Evolutionary conservation across 2,329 filamentous ascomycete genomes (phyloP), one percentile per base, ranked within the genome.

Genomic region (Calonectria pteridis): DNA sequence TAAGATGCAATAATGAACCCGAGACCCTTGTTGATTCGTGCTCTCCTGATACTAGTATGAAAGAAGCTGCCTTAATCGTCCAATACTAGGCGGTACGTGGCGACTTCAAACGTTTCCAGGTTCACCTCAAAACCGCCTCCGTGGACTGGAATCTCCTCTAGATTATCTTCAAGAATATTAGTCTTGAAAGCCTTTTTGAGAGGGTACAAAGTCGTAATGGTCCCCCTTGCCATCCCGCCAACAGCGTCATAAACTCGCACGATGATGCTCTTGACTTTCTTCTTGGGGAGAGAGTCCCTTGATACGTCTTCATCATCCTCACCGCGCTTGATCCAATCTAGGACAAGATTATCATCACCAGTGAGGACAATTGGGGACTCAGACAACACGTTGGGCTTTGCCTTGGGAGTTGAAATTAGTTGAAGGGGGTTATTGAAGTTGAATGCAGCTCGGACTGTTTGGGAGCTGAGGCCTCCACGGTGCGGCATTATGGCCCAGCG

Each of bases 311-410:
- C 92, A 77, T 96, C 94, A 79, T 96, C 94, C 82, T 96, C 94
- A n/a, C 95, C 96, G 71, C 97, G 93, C 89, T 99, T 99, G 83
- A 98, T 89, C 0, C 93, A 93, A 83, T 99, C 97, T 0, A 99
- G 87, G 3, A 99, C 88, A 23, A 99, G 87, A 4, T 94, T 93
- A 11, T 88, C 83, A 26, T 82, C 82, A 64, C 85, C 84, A 50
- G 89, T 88, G 55, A 98, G 85, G 73, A 89, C 89, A 80, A 98
- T 90, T 0, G 93, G 91, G 1, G 82, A 77, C 26, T 75, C 72
- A 1, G 77, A 75, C 16, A 82, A 75, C 53, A 64, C 77, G 0
- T 4, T 43, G 82, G 78, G 23, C 83, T 74, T 10, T 75, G 73
- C 6, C 78, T 77, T 65, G 78, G 73, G 23, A 81, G 72, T 79